Evolutionary conservation across 148 eudicot species (phyloP).

Genomic region (Silene conica): DNA sequence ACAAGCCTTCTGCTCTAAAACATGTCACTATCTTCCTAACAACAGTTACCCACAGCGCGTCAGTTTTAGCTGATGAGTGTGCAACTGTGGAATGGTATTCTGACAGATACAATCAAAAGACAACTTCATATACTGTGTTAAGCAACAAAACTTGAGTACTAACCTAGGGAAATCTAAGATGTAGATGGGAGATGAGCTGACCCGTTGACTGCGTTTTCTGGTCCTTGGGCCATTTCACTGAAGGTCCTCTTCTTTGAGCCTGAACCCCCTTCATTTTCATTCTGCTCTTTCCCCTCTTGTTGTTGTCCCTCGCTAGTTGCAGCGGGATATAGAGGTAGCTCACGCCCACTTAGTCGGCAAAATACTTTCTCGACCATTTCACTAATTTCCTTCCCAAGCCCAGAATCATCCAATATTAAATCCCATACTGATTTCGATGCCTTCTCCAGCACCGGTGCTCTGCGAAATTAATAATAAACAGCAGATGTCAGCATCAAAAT

Average conservation of each 20-base stretch:
- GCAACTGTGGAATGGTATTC: neutral
- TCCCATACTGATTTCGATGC: conserved; percentile 98
- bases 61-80: neutral
- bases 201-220: conserved; percentile 31
- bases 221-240: conserved; percentile 42
- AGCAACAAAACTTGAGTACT: conserved; percentile 13
- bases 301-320: conserved; percentile 36
- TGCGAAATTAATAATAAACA: conserved; percentile 25
- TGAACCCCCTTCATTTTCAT: conserved; percentile 38
- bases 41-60: no score
- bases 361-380: conserved; percentile 89
- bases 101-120: neutral
- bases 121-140: conserved; percentile 12
- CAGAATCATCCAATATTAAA: conserved; percentile 65
- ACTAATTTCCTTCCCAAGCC: conserved; percentile 76
- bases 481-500: neutral
- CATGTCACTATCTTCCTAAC: neutral
- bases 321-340: conserved; percentile 66
- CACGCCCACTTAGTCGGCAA: conserved; percentile 81
- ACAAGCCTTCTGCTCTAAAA: neutral
- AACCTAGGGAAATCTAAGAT: conserved; percentile 23
- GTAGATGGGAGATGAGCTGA: conserved; percentile 26
- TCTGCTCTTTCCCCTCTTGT: conserved; percentile 34
- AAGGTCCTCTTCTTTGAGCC: conserved; percentile 59
- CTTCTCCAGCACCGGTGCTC: conserved; percentile 93